Conservation (phyloP, 352 stramenopile species). For the Phytophthora hybrid region DNA sequence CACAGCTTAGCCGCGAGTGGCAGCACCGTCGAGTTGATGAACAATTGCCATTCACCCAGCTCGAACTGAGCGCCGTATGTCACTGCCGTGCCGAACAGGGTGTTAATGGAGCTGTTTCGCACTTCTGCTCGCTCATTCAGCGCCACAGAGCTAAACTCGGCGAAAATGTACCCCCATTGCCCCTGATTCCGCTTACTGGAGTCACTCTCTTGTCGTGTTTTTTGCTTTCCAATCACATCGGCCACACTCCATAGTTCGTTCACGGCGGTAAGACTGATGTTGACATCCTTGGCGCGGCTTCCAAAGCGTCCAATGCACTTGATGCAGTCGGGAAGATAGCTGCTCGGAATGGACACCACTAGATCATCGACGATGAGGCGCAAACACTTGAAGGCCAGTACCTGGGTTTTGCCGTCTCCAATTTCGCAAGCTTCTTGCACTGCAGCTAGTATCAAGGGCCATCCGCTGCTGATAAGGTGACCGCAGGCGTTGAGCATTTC, state of each 20-base stretch:
- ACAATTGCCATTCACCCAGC: slow-evolving; percentile 92
- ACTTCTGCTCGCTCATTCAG: slow-evolving; percentile 95
- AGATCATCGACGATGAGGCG: slow-evolving; percentile 98
- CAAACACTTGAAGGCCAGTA: slow-evolving; percentile 95
- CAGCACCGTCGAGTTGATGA: slow-evolving; percentile 95
- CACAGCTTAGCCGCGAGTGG: slow-evolving; percentile 81
- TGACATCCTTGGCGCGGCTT: slow-evolving; percentile 95
- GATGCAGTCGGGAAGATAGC: slow-evolving; percentile 80
- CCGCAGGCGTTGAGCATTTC: slow-evolving; percentile 84
- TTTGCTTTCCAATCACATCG: slow-evolving; percentile 82
- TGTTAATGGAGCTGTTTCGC: slow-evolving; percentile 98
- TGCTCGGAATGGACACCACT: slow-evolving; percentile 86
- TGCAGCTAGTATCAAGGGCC: slow-evolving; percentile 72
- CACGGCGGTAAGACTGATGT: slow-evolving; percentile 97
- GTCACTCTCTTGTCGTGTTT: slow-evolving; percentile 28
- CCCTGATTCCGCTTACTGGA: slow-evolving; percentile 35
- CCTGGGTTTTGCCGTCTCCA: slow-evolving; percentile 81
- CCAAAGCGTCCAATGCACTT: slow-evolving; percentile 96
- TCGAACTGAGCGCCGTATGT: slow-evolving; percentile 94
- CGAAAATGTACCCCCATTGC: slow-evolving; percentile 77
- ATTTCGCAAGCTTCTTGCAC: slow-evolving; percentile 73
- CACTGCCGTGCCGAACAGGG: slow-evolving; percentile 96
- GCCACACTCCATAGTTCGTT: slow-evolving; percentile 97
- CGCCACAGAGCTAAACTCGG: slow-evolving; percentile 88
- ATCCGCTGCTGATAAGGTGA: slow-evolving; percentile 75